phyloP scores from a whole-genome alignment of 306 rosid genomes.

The Rosa lucieae region DNA sequence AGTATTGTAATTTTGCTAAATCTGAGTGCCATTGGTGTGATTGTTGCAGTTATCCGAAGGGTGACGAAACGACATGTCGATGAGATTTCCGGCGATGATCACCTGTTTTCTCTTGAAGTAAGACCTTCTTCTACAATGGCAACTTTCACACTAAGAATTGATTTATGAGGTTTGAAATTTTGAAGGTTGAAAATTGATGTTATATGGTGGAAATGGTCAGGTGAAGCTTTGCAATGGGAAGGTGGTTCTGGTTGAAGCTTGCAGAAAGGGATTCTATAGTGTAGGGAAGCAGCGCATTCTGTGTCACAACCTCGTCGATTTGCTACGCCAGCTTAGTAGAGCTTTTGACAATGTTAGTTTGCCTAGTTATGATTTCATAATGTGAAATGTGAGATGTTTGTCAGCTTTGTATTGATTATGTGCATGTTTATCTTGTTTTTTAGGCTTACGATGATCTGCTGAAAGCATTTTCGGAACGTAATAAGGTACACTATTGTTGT shows the following conservation, averaged over 20 bases:
- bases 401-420: slow-evolving; percentile 11
- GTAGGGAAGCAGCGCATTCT: slow-evolving; percentile 82
- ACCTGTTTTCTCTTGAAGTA: slow-evolving; percentile 86
- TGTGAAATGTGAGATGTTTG: neutral
- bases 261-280: slow-evolving; percentile 81
- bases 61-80: slow-evolving; percentile 55
- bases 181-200: neutral
- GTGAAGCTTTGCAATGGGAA: slow-evolving; percentile 92
- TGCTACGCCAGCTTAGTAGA: slow-evolving; percentile 89
- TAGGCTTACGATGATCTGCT: slow-evolving; percentile 86
- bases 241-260: slow-evolving; percentile 83
- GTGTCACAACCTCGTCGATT: slow-evolving; percentile 83
- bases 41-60: slow-evolving; percentile 65
- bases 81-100: slow-evolving; percentile 61
- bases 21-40: neutral
- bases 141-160: neutral
- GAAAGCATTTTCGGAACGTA: slow-evolving; percentile 84
- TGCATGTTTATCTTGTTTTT: slow-evolving; percentile 28
- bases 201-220: slow-evolving; percentile 36
- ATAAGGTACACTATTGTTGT: slow-evolving; percentile 58
- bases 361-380: neutral
- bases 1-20: neutral
- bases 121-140: neutral
- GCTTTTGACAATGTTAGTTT: slow-evolving; percentile 77
- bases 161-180: neutral